Percentiles rank a stretch among this genome's conserved stretches.
phyloP scores from a whole-genome alignment of 352 stramenopile genomes.

The Globisporangium apiculatum region DNA sequence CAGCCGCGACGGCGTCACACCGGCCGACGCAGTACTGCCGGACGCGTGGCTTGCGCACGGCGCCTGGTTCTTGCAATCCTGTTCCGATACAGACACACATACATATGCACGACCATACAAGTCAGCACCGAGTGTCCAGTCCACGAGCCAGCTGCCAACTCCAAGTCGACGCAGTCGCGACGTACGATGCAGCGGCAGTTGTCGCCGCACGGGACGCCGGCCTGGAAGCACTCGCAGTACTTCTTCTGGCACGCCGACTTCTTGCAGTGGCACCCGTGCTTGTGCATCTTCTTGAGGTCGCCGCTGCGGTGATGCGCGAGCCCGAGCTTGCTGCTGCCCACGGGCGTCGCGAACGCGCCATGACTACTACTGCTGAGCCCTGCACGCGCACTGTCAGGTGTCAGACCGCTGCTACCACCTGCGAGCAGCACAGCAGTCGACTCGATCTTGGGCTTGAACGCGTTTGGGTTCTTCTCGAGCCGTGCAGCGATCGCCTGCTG shows the following conservation, averaged over 20 bases:
- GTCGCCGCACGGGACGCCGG: constrained; percentile 72
- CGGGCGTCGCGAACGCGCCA: not conserved
- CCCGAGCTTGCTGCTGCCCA: constrained; percentile 5
- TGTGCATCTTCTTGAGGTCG: constrained; percentile 81
- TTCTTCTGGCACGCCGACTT: constrained; percentile 97
- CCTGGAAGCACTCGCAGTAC: constrained; percentile 97
- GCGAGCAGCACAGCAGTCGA: constrained; percentile 14
- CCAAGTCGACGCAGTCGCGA: constrained; percentile 4
- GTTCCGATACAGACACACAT: not conserved
- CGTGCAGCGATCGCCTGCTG: constrained; percentile 85
- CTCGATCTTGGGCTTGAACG: constrained; percentile 95
- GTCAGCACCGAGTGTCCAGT: constrained; percentile 1
- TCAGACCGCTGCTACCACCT: not conserved
- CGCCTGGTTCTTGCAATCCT: constrained; percentile 81
- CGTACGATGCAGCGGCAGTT: constrained; percentile 89
- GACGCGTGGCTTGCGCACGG: constrained; percentile 33
- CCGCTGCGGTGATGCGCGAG: constrained; percentile 13
- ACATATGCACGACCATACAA: not conserved
- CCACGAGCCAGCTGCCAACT: not conserved
- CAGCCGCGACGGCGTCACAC: constrained; percentile 16
- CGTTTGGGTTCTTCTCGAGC: constrained; percentile 91
- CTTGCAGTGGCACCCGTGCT: constrained; percentile 94
- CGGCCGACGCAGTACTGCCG: constrained; percentile 15
- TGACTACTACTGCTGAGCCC: not conserved
- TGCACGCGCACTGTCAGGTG: constrained; percentile 7